Conservation (phyloP, 1,139 yeast genomes). For the Saccharomyces pastorianus region DNA sequence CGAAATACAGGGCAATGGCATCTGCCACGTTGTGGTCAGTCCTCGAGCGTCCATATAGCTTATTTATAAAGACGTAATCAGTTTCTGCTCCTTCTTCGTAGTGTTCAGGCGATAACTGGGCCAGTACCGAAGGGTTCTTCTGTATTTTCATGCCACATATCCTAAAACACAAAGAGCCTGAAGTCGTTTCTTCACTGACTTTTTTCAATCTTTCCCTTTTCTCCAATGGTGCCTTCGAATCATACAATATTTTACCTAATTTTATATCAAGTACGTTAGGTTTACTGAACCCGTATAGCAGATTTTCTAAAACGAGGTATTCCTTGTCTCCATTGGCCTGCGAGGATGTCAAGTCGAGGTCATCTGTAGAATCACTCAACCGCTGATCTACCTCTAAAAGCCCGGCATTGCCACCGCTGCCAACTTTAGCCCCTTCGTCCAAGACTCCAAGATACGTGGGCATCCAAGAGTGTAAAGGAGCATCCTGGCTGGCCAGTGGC, state of each 20-base stretch:
- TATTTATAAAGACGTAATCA: conserved; percentile 48
- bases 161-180: conserved; percentile 66
- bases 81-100: conserved; percentile 23
- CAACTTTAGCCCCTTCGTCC: conserved; percentile 31
- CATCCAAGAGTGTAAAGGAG: conserved; percentile 46
- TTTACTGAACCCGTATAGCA: conserved; percentile 47
- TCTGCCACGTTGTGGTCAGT: conserved; percentile 37
- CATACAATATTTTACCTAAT: conserved; percentile 65
- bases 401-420: conserved; percentile 2
- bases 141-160: conserved; percentile 81
- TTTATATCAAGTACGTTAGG: conserved; percentile 83
- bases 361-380: background rate
- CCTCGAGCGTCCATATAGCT: conserved; percentile 61
- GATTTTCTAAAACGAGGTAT: conserved; percentile 67
- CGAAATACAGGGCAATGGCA: conserved; percentile 50
- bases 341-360: conserved; percentile 4
- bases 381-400: conserved; percentile 5
- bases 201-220: conserved; percentile 52
- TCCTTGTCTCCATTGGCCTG: conserved; percentile 10
- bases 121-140: conserved; percentile 8
- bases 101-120: conserved; percentile 10
- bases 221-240: conserved; percentile 47
- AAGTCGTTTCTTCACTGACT: conserved; percentile 68
- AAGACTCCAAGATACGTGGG: conserved; percentile 40
- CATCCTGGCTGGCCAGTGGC: conserved; percentile 30